Base-by-base conservation (phyloP, 2,329 filamentous ascomycete species). In the Chaetomiaceae sp. region DNA sequence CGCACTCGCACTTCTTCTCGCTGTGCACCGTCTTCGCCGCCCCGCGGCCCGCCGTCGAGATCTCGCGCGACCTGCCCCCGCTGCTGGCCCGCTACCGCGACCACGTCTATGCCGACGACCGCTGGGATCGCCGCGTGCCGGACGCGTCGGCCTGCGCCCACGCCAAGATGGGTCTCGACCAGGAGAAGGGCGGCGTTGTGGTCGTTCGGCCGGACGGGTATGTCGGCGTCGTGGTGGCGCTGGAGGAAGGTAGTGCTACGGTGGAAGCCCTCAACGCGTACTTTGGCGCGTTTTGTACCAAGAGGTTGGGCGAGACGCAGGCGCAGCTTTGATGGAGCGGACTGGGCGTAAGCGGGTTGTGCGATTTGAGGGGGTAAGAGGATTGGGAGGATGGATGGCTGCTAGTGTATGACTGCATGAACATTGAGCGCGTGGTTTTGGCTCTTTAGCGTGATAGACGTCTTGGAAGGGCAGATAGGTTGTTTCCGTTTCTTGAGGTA, bases 131-230 rank as follows among this genome's bases (percentile, higher is more conserved):
- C 35, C 73, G 79, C 6, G 83, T 88, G 1, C 81, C 84, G 0
- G 72, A 83, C 17, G 83, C 86, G 1, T 74, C 73, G 56, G 88
- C 84, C 5, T 75, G 86, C 3, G 88, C 88, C 5, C 90, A 96
- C 65, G 82, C 83, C 34, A 95, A 95, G 74, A 84, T 95, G 74
- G 90, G 90, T 0, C 64, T 95, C 20, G 77, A 84, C 53, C 72
- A 84, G 59, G 79, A 86, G 51, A 75, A 71, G 51, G 88, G 88
- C 10, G 88, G 84, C 47, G 78, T 95, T 2, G 83, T 94, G 2
- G 84, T 95, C 9, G 86, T 94, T 7, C 72, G 89, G 36, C 89
- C 90, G 0, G 89, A 95, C 64, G 88, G 88, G 7, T 93, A 95
- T 63, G 84, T 95, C 22, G 87, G 85, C 18, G 76, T 87, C 51